Evolutionary conservation across 495 filamentous ascomycete species (phyloP).

Genomic region (Glarea lozoyensis): DNA sequence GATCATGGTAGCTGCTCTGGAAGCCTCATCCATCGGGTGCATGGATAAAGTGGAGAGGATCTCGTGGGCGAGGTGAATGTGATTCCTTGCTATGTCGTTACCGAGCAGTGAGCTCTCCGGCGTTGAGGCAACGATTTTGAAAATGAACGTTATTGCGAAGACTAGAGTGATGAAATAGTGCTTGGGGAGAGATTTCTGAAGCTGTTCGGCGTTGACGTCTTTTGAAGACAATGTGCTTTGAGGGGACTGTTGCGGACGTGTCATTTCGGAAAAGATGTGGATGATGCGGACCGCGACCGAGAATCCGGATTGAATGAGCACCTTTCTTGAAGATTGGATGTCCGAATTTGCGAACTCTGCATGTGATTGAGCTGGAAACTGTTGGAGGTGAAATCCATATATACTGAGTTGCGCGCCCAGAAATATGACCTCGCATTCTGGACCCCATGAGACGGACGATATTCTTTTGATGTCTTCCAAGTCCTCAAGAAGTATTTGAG

Average conservation of each 20-base stretch:
- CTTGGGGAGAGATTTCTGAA: background rate
- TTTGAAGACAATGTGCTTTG: too few species aligned
- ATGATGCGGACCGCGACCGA: background rate
- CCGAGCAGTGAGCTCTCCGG: background rate
- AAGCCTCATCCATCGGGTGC: background rate
- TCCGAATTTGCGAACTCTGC: background rate
- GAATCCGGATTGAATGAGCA: background rate
- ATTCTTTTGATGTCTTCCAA: background rate
- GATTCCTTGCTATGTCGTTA: background rate
- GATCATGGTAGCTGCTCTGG: background rate
- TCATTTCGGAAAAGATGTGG: background rate
- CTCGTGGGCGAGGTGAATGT: background rate
- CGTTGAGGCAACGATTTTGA: background rate
- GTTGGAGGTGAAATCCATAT: background rate
- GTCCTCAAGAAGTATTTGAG: background rate
- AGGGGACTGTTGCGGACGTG: background rate
- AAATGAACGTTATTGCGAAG: background rate
- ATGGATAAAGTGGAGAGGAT: background rate
- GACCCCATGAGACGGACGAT: background rate
- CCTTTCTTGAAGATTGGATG: background rate
- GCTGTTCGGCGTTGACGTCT: too few species aligned
- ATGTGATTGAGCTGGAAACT: background rate
- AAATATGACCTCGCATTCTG: background rate
- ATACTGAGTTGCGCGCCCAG: background rate
- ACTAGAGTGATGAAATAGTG: background rate